Evolutionary conservation across 2,329 filamentous ascomycete species (phyloP).

Genomic region (Xylaria digitata): DNA sequence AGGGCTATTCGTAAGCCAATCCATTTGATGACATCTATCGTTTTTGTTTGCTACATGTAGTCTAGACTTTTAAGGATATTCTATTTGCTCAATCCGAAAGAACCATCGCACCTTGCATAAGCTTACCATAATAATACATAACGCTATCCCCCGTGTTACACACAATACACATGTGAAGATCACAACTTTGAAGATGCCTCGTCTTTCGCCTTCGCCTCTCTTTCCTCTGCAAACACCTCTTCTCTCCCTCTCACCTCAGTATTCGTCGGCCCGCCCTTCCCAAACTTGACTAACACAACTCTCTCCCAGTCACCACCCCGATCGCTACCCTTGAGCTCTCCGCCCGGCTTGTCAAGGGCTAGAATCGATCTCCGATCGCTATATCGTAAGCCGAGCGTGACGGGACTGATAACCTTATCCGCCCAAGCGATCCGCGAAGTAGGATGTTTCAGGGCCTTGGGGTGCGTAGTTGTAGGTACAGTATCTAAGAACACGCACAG

Average conservation of each 20-base stretch:
- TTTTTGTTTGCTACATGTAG: background rate
- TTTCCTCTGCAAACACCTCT: slow-evolving; percentile 62
- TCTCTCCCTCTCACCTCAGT: slow-evolving; percentile 64
- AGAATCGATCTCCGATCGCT: slow-evolving; percentile 63
- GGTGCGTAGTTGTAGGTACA: slow-evolving; percentile 56
- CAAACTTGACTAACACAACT: slow-evolving; percentile 68
- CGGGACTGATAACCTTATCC: slow-evolving; percentile 71
- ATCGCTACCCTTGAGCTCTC: slow-evolving; percentile 61
- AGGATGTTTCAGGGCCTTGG: slow-evolving; percentile 53
- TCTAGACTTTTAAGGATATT: background rate
- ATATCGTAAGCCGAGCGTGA: slow-evolving; percentile 57
- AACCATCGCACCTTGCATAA: background rate
- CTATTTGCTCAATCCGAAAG: background rate
- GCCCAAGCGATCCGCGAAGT: slow-evolving; percentile 65
- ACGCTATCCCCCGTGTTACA: background rate
- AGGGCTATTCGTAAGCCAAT: background rate
- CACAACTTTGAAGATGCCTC: slow-evolving; percentile 26
- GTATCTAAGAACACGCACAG: slow-evolving; percentile 66
- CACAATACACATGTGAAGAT: background rate
- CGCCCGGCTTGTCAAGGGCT: slow-evolving; percentile 67
- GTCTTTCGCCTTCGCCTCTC: slow-evolving; percentile 41
- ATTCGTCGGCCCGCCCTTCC: slow-evolving; percentile 61
- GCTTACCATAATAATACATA: background rate
- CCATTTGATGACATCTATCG: background rate
- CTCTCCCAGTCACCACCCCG: slow-evolving; percentile 68